Percentiles rank a stretch among this genome's conserved stretches.
Evolutionary conservation across 1,284 basidiomycete genomes (phyloP).

Genomic region (Apiotrichum siamense): DNA sequence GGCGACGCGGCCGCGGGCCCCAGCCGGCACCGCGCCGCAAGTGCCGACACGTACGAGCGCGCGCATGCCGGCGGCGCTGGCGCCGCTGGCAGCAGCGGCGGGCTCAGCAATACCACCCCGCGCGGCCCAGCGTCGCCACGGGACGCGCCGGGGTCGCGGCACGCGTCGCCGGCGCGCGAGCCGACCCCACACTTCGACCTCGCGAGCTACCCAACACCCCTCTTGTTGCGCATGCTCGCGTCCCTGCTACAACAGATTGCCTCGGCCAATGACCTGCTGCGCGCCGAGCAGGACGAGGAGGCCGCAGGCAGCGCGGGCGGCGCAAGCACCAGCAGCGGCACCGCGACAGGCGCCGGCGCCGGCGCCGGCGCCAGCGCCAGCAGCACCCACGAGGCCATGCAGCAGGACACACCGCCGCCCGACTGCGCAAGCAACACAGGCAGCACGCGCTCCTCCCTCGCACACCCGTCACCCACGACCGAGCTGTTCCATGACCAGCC

Average conservation of each 20-base stretch:
- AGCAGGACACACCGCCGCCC: conserved; percentile 6
- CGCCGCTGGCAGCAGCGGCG: no score
- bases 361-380: no score
- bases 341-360: no score
- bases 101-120: not conserved
- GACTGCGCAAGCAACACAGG: conserved; percentile 6
- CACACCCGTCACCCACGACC: conserved; percentile 32
- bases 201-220: conserved; percentile 53
- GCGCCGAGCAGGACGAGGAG: conserved; percentile 35
- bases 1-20: conserved; percentile 9
- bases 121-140: conserved; percentile 23
- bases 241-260: conserved; percentile 86
- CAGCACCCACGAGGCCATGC: conserved; percentile 5
- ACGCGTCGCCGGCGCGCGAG: conserved; percentile 6
- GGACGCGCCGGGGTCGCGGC: conserved; percentile 12
- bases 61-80: no score
- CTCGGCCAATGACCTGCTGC: conserved; percentile 69
- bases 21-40: conserved; percentile 12
- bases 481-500: conserved; percentile 29
- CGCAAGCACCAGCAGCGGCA: no score
- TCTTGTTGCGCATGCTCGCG: conserved; percentile 82
- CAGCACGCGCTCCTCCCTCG: conserved; percentile 4
- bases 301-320: conserved; percentile 3
- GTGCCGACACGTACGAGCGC: not conserved
- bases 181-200: conserved; percentile 50